Conservation (phyloP, 2,329 filamentous ascomycete genomes). For the Phialophora tarda region DNA sequence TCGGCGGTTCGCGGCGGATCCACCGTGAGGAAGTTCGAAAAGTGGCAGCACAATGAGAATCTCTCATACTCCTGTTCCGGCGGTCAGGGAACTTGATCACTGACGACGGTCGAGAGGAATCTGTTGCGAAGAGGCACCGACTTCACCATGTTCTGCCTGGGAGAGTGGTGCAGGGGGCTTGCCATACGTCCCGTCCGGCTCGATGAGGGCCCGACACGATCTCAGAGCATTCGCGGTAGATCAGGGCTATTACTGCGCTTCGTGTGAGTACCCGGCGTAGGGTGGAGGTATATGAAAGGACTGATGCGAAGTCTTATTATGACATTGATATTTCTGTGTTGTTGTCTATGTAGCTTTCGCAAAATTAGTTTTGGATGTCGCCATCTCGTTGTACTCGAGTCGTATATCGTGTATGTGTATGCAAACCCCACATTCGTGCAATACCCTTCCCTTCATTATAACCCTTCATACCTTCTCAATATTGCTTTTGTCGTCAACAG, state of each 20-base stretch:
- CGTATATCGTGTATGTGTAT: conserved; percentile 28
- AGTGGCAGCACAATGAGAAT: conserved; percentile 26
- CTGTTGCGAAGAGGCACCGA: conserved; percentile 21
- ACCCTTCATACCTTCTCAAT: conserved; percentile 30
- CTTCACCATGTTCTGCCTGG: conserved; percentile 25
- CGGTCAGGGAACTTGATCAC: conserved; percentile 24
- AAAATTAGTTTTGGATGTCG: conserved; percentile 30
- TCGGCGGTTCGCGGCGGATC: conserved; percentile 24
- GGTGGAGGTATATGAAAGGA: conserved; percentile 18
- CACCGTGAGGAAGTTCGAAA: conserved; percentile 25
- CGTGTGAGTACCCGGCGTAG: conserved; percentile 22
- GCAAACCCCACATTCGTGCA: conserved; percentile 22
- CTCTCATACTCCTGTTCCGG: conserved; percentile 21
- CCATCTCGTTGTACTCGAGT: conserved; percentile 26
- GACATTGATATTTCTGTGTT: conserved; percentile 28
- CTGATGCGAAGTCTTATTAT: conserved; percentile 8
- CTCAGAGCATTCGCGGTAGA: conserved; percentile 23
- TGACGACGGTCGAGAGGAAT: conserved; percentile 23
- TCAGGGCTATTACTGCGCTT: conserved; percentile 22
- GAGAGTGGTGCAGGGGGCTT: conserved; percentile 21
- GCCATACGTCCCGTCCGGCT: conserved; percentile 22
- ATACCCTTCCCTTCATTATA: conserved; percentile 23
- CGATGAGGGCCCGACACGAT: conserved; percentile 22
- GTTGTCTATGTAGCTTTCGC: conserved; percentile 30
- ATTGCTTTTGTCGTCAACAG: conserved; percentile 31